Base-by-base conservation (phyloP, 495 filamentous ascomycete genomes). In the Hypoxylon fragiforme region DNA sequence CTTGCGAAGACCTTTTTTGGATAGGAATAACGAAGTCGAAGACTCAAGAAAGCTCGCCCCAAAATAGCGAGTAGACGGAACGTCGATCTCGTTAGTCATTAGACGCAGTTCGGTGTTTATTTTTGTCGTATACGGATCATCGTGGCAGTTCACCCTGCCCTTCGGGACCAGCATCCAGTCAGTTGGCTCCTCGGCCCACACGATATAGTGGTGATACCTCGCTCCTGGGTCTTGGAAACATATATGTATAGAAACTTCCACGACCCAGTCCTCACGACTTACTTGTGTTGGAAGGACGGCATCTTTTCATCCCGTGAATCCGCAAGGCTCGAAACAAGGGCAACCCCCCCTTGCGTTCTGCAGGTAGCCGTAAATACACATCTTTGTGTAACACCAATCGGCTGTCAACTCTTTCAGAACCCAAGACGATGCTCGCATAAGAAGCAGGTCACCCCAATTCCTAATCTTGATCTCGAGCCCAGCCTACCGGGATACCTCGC, bases 301-400 rank as follows among this genome's bases (percentile, higher is more conserved):
- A 45, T 21, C 39, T 48, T 38, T 43, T 15, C 36, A 22, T 52
- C 39, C 28, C 12, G 4, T 13, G 14, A 41, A 16, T 14, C 21
- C 22, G 30, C 46, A 18, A 22, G 31, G 34, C 16, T 24, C 38
- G 22, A 40, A 36, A 38, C 43, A 31, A 28, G 51, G 47, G 34
- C 2, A 3, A 28, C 24, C 8, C 21, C 20, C 51, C 58, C 58
- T 62, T 53, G 58, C 58, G 20, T 53, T 37, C 58, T 62, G 52
- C 52, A 36, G 52, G 52, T 57, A 56, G 52, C 58, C 52, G 58
- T 24, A 56, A 34, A 62, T 51, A 62, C 36, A 46, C 16, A 31
- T 49, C 26, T 36, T 49, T 44, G 58, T 57, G 58, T 50, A 45
- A 62, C 58, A 13, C 14, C 2, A 24, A 31, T 22, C 43, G 28